Base-by-base conservation (phyloP, 2,329 filamentous ascomycete species). In the Bipolaris sorokiniana region DNA sequence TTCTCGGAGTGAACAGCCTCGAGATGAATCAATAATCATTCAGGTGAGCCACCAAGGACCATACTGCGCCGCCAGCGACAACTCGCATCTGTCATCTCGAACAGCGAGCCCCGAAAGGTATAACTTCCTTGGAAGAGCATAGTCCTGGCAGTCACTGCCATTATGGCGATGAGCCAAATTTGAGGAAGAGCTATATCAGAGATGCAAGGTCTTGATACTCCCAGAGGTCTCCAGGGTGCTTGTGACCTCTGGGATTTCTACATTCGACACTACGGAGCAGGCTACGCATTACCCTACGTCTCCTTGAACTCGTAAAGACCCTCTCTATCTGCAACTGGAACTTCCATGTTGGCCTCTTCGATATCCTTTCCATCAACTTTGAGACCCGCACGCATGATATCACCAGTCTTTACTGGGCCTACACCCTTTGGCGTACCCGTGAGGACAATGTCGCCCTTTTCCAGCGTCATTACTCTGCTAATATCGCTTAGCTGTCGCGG, bases 341-440 rank as follows among this genome's bases (percentile, higher is more conserved):
- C 90, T 79, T 96, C 90, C 63, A 98, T 90, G 72, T 81, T 88
- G 33, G 90, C 91, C 81, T 96, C 90, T 74, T 92, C 87, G 31
- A 98, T 78, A 80, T 96, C 92, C 81, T 89, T 88, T 36, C 93
- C 93, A 55, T 84, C 82, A 28, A 97, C 87, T 73, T 86, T 88
- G 66, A 98, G 82, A 3, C 92, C 92, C 23, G 91, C 93, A 62
- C 84, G 88, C 84, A 99, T 91, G 31, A 94, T 82, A 79, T 99
- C 93, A 2, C 95, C 95, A 1, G 90, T 87, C 58, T 88, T 86
- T 1, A 97, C 92, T 18, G 88, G 84, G 1, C 95, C 95, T 1
- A 99, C 95, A 11, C 95, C 95, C 80, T 97, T 97, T 48, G 95
- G 95, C 48, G 95, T 99, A 16, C 95, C 95, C n/a, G 95, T 99